Conservation (phyloP, 2,329 filamentous ascomycete genomes). For the Ceratocystis papillata region DNA sequence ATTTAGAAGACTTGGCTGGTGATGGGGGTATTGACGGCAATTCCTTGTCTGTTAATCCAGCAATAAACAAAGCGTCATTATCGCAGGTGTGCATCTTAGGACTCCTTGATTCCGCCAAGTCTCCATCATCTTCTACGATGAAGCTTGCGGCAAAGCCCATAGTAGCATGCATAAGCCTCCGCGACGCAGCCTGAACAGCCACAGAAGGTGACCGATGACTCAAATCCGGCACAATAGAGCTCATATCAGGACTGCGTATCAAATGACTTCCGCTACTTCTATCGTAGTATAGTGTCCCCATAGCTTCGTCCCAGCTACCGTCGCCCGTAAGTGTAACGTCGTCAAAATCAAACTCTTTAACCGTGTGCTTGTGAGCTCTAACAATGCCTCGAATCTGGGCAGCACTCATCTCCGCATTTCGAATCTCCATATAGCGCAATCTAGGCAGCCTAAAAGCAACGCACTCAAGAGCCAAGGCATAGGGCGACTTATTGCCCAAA, state of each 20-base stretch:
- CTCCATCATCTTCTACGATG: not conserved
- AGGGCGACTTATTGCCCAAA: constrained; percentile 28
- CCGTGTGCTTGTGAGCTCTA: constrained; percentile 51
- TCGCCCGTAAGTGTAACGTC: constrained; percentile 56
- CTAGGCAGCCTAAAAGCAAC: constrained; percentile 51
- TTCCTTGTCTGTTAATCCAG: constrained; percentile 41
- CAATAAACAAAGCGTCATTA: constrained; percentile 32
- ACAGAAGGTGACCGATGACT: constrained; percentile 36
- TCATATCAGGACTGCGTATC: constrained; percentile 29
- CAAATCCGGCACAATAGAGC: constrained; percentile 6
- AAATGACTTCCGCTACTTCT: constrained; percentile 32
- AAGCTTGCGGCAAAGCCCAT: constrained; percentile 26
- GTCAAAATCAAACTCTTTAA: constrained; percentile 71
- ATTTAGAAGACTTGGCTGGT: constrained; percentile 21
- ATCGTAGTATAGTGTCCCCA: constrained; percentile 54
- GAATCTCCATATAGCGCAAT: constrained; percentile 57
- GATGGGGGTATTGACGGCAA: constrained; percentile 32
- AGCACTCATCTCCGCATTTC: constrained; percentile 62
- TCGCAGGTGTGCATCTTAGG: not conserved
- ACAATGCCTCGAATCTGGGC: constrained; percentile 61
- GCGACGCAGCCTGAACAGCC: constrained; percentile 44
- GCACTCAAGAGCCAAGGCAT: constrained; percentile 31
- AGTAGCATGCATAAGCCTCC: constrained; percentile 38
- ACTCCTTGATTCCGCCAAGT: not conserved
- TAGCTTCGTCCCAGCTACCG: constrained; percentile 70